phyloP scores from a whole-genome alignment of 495 filamentous ascomycete genomes.

The Apiosordaria backusii region DNA sequence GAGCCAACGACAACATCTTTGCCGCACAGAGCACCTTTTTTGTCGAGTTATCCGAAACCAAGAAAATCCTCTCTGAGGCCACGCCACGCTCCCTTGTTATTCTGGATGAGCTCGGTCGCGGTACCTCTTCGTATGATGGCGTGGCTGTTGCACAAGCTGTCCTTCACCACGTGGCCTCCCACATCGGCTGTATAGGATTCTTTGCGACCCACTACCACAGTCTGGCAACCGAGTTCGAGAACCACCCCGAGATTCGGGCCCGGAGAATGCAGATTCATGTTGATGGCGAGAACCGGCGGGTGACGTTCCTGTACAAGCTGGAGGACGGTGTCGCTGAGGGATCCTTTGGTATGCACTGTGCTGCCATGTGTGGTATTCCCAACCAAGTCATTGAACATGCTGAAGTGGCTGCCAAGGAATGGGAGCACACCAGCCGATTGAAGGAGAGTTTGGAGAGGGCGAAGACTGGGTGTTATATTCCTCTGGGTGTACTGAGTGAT shows the following conservation, averaged over 20 bases:
- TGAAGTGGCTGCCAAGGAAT: slow-evolving; percentile 84
- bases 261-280: slow-evolving; percentile 93
- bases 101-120: slow-evolving; percentile 93
- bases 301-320: slow-evolving; percentile 95
- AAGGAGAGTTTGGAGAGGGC: slow-evolving; percentile 84
- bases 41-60: slow-evolving; percentile 94
- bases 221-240: slow-evolving; percentile 81
- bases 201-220: slow-evolving; percentile 99
- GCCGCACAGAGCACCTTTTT: slow-evolving; percentile 98
- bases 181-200: slow-evolving; percentile 91
- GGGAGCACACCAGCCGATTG: slow-evolving; percentile 89
- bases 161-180: slow-evolving; percentile 87
- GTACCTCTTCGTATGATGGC: slow-evolving; percentile 91
- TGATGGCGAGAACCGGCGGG: slow-evolving; percentile 72
- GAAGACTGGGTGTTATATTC: slow-evolving; percentile 70
- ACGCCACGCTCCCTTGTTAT: slow-evolving; percentile 95
- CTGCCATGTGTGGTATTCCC: slow-evolving; percentile 94
- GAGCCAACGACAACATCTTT: slow-evolving; percentile 98
- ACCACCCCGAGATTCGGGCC: slow-evolving; percentile 80
- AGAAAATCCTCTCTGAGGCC: slow-evolving; percentile 95
- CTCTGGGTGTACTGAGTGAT: slow-evolving; percentile 88
- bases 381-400: slow-evolving; percentile 77
- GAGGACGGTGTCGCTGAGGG: slow-evolving; percentile 95
- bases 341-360: slow-evolving; percentile 99
- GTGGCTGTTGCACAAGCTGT: slow-evolving; percentile 96